phyloP scores from a whole-genome alignment of 176 grass and related monocot genomes.

The Rhynchospora tenuis region DNA sequence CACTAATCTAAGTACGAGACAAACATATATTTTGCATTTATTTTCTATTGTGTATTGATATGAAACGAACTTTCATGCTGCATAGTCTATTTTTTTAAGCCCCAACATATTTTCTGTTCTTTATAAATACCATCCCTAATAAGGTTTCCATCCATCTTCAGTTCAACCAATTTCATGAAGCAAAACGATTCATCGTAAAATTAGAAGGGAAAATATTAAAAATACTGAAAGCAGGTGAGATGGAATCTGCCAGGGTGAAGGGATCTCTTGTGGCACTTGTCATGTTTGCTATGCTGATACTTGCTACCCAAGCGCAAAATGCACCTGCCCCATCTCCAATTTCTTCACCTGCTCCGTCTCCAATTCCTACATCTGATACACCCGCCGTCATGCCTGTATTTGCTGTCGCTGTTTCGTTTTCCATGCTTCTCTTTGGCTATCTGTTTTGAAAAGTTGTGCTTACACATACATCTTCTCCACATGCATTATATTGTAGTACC shows the following conservation, averaged over 20 bases:
- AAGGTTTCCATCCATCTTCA: background rate
- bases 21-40: background rate
- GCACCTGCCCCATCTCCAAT: too few relatives aligned
- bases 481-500: background rate
- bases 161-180: background rate
- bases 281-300: background rate
- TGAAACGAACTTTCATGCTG: background rate
- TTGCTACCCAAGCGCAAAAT: background rate
- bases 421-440: background rate
- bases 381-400: background rate
- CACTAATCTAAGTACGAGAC: too few relatives aligned
- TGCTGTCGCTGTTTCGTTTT: background rate
- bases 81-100: background rate
- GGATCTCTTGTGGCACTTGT: background rate
- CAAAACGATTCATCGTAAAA: background rate
- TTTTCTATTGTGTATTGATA: background rate
- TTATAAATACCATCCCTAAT: background rate
- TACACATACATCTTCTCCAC: background rate
- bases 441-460: background rate
- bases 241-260: background rate
- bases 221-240: background rate
- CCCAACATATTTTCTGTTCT: background rate
- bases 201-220: background rate
- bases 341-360: background rate
- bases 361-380: background rate